phyloP scores from a whole-genome alignment of 2,329 filamentous ascomycete genomes.

The Aureobasidium musti region DNA sequence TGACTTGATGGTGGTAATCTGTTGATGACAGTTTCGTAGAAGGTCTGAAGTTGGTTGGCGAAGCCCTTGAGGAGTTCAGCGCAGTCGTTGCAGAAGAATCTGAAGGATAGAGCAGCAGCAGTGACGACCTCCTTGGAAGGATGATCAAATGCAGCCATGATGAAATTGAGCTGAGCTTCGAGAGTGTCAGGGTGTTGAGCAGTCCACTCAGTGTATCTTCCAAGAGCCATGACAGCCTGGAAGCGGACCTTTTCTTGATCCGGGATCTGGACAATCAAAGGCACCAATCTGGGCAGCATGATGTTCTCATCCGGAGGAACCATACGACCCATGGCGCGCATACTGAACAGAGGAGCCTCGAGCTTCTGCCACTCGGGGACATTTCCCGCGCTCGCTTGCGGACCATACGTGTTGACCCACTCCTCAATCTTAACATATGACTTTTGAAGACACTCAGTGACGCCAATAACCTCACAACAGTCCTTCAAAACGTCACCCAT shows the following conservation, averaged over 20 bases:
- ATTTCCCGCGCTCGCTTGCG: conserved; percentile 68
- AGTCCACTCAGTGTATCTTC: conserved; percentile 97
- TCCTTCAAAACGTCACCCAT: conserved; percentile 99
- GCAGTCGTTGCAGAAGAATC: conserved; percentile 96
- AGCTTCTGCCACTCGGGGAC: conserved; percentile 97
- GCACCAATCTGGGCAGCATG: conserved; percentile 88
- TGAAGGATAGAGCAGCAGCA: conserved; percentile 89
- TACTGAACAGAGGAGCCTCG: conserved; percentile 90
- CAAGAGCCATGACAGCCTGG: conserved; percentile 95
- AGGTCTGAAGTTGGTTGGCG: conserved; percentile 82
- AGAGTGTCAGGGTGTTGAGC: conserved; percentile 89
- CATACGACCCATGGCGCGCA: conserved; percentile 96
- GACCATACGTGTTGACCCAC: conserved; percentile 83
- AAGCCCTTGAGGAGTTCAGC: conserved; percentile 80
- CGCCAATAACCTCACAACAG: conserved; percentile 92
- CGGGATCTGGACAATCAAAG: conserved; percentile 89
- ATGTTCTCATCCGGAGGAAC: conserved; percentile 84
- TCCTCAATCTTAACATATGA: conserved; percentile 80
- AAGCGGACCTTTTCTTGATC: conserved; percentile 98
- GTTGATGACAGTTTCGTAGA: conserved; percentile 88
- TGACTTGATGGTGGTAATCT: conserved; percentile 82
- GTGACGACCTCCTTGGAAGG: conserved; percentile 87
- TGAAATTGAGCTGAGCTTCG: conserved; percentile 91
- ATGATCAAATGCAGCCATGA: conserved; percentile 88
- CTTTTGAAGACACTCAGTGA: conserved; percentile 86